Percentiles rank a stretch among this genome's conserved stretches.
Evolutionary conservation across 2,329 filamentous ascomycete genomes (phyloP).

Genomic region (Colletotrichum magnum): DNA sequence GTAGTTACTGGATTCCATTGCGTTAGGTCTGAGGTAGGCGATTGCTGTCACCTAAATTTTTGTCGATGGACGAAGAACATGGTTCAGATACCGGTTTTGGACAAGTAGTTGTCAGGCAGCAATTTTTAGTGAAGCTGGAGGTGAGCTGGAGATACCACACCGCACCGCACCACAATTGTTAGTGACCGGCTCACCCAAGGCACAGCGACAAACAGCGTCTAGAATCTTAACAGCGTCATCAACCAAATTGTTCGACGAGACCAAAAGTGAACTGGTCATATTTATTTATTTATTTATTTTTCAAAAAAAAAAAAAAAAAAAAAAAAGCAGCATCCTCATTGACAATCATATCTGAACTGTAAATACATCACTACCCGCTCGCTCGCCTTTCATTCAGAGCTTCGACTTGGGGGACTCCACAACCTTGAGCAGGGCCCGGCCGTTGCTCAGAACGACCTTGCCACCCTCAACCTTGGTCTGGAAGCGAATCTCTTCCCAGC

Average conservation of each 20-base stretch:
- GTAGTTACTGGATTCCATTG: slow-evolving; percentile 58
- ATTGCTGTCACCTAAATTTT: slow-evolving; percentile 12
- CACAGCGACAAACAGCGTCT: background rate
- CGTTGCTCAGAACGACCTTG: slow-evolving; percentile 90
- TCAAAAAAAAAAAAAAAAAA: too few species aligned
- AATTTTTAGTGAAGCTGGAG: slow-evolving; percentile 5
- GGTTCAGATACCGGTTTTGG: background rate
- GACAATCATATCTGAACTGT: too few species aligned
- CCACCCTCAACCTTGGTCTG: slow-evolving; percentile 82
- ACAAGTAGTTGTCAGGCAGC: slow-evolving; percentile 2
- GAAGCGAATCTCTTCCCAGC: slow-evolving; percentile 88
- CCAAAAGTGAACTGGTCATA: too few species aligned
- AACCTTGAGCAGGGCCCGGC: slow-evolving; percentile 82
- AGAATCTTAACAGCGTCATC: background rate
- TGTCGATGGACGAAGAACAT: slow-evolving; percentile 3
- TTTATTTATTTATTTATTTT: too few species aligned
- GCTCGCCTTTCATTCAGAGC: slow-evolving; percentile 60
- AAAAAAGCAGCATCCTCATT: too few species aligned
- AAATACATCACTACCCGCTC: too few species aligned
- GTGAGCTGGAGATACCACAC: slow-evolving; percentile 7
- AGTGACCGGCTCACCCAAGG: slow-evolving; percentile 10
- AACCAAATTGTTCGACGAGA: too few species aligned
- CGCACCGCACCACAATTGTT: slow-evolving; percentile 28
- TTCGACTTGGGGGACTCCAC: slow-evolving; percentile 71
- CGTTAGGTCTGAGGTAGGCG: slow-evolving; percentile 6